Base-by-base conservation (phyloP, 1,139 yeast genomes). In the Suhomyces atakaporum region DNA sequence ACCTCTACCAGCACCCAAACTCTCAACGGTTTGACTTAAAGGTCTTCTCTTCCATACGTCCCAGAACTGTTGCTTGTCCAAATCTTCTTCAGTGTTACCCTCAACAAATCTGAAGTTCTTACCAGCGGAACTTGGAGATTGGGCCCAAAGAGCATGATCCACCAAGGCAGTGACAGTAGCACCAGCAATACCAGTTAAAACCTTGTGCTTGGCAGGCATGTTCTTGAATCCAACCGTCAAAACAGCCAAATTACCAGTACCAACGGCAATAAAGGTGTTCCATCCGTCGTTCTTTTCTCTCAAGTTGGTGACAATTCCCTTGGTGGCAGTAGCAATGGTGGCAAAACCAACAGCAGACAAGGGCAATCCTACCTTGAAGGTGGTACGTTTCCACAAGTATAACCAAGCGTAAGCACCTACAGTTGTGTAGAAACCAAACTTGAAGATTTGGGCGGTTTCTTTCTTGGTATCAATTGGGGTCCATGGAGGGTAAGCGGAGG, bases 11-110 rank as follows among this genome's bases (percentile, higher is more conserved):
- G 66, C 78, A 42, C 95, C 95, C 52, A 86, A 72, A 53, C 81
- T 83, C 46, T 79, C 84, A 25, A 84, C 75, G 13, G 95, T 85
- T 63, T 85, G 90, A 23, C 89, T 79, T 50, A 86, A 66, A 16
- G 95, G 95, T 58, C 87, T 78, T 71, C 95, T 81, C 67, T 81
- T 79, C 63, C 81, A 79, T 30, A 82, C 81, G 49, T 85, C 94
- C 89, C 90, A 86, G 67, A 84, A 84, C 25, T 81, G 80, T 63
- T 84, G 92, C 57, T 76, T 75, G 41, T 65, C 66, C 30, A 43
- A 35, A 13, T 62, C 66, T 36, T 55, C 57, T 38, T 57, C 66
- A 12, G 61, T 52, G 50, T 69, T 66, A 29, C 69, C 73, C 33
- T 54, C 54, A 25, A 51, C 66, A 45, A 58, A 71, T 42, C 47